Evolutionary conservation across 1,284 basidiomycete species (phyloP).

Genomic region (Mycosarcoma maydis): DNA sequence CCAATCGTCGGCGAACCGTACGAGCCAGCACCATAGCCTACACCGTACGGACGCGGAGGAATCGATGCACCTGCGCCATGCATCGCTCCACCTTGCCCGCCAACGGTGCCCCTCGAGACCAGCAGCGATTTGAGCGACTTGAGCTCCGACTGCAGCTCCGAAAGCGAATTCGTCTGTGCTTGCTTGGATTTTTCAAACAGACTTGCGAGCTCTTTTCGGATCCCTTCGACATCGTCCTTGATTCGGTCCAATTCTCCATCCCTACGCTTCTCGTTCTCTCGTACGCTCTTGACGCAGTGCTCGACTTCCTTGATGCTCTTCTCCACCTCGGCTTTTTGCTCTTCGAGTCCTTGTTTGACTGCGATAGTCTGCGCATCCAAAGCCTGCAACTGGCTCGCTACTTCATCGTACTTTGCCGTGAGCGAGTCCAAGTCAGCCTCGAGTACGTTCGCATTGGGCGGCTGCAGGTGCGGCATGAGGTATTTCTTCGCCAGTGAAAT

Average conservation of each 20-base stretch:
- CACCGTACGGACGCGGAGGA: conserved; percentile 29
- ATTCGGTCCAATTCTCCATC: conserved; percentile 91
- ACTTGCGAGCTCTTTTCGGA: conserved; percentile 91
- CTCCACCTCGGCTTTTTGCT: conserved; percentile 81
- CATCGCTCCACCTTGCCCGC: conserved; percentile 60
- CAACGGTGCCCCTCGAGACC: conserved; percentile 77
- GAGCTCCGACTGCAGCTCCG: conserved; percentile 90
- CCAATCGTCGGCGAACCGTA: conserved; percentile 44
- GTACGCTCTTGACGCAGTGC: conserved; percentile 78
- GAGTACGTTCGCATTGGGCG: conserved; percentile 87
- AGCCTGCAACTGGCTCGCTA: conserved; percentile 76
- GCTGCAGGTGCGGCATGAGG: conserved; percentile 87
- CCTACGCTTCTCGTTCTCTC: conserved; percentile 79
- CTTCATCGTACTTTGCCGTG: conserved; percentile 90
- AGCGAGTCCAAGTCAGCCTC: conserved; percentile 86
- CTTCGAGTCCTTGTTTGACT: conserved; percentile 80
- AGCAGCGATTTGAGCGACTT: conserved; percentile 93
- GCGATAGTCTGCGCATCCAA: conserved; percentile 81
- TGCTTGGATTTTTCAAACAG: conserved; percentile 95
- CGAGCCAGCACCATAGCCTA: conserved; percentile 26
- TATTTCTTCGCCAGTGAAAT: conserved; percentile 90
- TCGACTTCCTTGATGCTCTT: conserved; percentile 83
- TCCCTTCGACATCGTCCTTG: conserved; percentile 70
- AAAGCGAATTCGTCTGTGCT: conserved; percentile 72
- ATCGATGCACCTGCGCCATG: conserved; percentile 10